Percentiles rank a stretch among this genome's conserved stretches.
Conservation (phyloP, 345 rosid species). For the Corchorus olitorius region DNA sequence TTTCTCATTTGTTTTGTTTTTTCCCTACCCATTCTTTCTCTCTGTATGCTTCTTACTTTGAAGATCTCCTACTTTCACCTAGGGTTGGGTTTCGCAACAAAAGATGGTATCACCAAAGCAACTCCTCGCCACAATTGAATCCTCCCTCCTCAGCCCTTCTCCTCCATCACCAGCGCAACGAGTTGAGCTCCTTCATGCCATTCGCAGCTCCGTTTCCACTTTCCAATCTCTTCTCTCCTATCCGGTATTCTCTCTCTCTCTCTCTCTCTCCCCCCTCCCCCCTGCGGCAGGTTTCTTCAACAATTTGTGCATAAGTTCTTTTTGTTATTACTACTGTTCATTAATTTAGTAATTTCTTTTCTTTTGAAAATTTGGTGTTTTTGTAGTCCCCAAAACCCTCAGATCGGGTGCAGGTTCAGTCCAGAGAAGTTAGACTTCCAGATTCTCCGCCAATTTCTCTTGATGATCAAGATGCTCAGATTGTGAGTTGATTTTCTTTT, state of each 20-base stretch:
- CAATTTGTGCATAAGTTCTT: background rate
- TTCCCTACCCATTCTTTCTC: too few relatives aligned
- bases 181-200: conserved; percentile 74
- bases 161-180: conserved; percentile 70
- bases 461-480: conserved; percentile 85
- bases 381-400: conserved; percentile 74
- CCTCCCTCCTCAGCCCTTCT: conserved; percentile 65
- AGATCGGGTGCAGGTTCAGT: conserved; percentile 80
- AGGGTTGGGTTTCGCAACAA: conserved; percentile 29
- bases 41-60: too few relatives aligned
- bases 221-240: conserved; percentile 71
- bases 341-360: background rate
- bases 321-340: background rate
- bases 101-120: conserved; percentile 71
- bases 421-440: conserved; percentile 81
- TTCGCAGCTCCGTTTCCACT: conserved; percentile 67
- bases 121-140: conserved; percentile 64
- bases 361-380: background rate
- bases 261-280: background rate
- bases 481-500: conserved; percentile 51
- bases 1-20: too few relatives aligned
- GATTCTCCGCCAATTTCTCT: conserved; percentile 78
- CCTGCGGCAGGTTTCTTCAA: background rate
- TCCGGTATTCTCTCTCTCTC: conserved; percentile 40
- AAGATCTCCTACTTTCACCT: background rate